A percentile compares a stretch with the other conserved stretches of the same genome.
Evolutionary conservation across 1,284 basidiomycete genomes (phyloP).

Genomic region (Cutaneotrichosporon sp.): DNA sequence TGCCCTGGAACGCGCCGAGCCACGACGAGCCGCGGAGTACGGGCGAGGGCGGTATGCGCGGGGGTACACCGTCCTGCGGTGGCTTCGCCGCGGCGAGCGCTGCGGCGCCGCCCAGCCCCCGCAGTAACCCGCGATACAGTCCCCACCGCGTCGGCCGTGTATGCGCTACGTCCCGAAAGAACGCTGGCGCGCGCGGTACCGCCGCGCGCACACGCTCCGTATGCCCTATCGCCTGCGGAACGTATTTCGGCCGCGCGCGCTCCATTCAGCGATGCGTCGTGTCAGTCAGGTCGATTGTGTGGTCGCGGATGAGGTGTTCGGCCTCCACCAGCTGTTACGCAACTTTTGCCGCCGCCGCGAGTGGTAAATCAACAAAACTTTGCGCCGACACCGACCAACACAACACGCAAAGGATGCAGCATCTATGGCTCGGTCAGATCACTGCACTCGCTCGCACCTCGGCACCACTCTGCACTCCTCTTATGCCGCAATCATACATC

Average conservation of each 20-base stretch:
- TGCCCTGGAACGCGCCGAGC: conserved; percentile 2
- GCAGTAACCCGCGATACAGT: conserved; percentile 65
- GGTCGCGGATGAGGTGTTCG: neutral
- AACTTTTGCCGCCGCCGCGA: neutral
- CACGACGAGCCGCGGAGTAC: neutral
- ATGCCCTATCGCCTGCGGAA: neutral
- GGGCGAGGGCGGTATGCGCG: neutral
- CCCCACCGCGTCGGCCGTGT: conserved; percentile 67
- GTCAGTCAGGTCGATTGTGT: neutral
- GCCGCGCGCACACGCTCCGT: neutral
- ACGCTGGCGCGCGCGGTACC: conserved; percentile 48
- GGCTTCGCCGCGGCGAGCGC: neutral
- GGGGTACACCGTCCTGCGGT: too few relatives aligned
- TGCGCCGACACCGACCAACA: too few relatives aligned
- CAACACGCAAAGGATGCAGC: too few relatives aligned
- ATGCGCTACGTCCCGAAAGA: conserved; percentile 66
- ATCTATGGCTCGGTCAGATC: too few relatives aligned
- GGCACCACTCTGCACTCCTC: neutral
- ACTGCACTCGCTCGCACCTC: too few relatives aligned
- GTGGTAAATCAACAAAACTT: too few relatives aligned
- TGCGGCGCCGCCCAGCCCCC: conserved; percentile 27
- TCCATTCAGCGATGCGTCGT: neutral
- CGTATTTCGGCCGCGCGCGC: neutral
- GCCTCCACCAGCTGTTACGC: neutral
- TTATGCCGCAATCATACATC: too few relatives aligned